A percentile compares a stretch with the other conserved stretches of the same genome.
phyloP scores from a whole-genome alignment of 2,329 filamentous ascomycete species.

The Verticillium zaregamsianum region DNA sequence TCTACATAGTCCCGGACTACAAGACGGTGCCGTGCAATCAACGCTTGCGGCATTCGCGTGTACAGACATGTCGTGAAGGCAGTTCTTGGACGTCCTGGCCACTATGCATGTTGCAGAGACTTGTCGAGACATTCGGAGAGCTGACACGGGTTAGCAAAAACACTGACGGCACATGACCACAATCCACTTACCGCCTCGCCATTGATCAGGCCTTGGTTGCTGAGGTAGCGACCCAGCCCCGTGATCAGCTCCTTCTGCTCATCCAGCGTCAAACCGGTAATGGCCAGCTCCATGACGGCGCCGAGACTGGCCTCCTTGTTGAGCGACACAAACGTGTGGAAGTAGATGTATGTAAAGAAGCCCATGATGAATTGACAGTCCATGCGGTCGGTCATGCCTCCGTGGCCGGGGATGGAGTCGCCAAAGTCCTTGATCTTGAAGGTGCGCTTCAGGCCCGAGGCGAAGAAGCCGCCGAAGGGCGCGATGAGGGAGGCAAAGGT shows the following conservation, averaged over 20 bases:
- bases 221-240: slow-evolving; percentile 58
- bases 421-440: slow-evolving; percentile 99
- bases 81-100: not conserved
- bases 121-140: not conserved
- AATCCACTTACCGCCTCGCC: slow-evolving; percentile 24
- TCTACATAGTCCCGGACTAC: not conserved
- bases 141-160: not conserved
- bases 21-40: not conserved
- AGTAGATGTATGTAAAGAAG: slow-evolving; percentile 97
- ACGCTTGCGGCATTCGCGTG: not conserved
- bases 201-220: slow-evolving; percentile 54
- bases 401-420: slow-evolving; percentile 94
- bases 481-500: slow-evolving; percentile 96
- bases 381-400: slow-evolving; percentile 98
- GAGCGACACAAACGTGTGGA: slow-evolving; percentile 91
- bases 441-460: slow-evolving; percentile 92
- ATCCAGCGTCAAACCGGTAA: slow-evolving; percentile 80
- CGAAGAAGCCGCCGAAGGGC: slow-evolving; percentile 97
- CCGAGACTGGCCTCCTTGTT: slow-evolving; percentile 77
- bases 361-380: slow-evolving; percentile 99
- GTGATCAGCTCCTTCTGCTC: slow-evolving; percentile 83
- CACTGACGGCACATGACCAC: no score
- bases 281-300: slow-evolving; percentile 83
- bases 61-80: not conserved
- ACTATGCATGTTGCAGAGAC: not conserved